Evolutionary conservation across 2,329 filamentous ascomycete species (phyloP).

Genomic region (Hymenoscyphus scutula): DNA sequence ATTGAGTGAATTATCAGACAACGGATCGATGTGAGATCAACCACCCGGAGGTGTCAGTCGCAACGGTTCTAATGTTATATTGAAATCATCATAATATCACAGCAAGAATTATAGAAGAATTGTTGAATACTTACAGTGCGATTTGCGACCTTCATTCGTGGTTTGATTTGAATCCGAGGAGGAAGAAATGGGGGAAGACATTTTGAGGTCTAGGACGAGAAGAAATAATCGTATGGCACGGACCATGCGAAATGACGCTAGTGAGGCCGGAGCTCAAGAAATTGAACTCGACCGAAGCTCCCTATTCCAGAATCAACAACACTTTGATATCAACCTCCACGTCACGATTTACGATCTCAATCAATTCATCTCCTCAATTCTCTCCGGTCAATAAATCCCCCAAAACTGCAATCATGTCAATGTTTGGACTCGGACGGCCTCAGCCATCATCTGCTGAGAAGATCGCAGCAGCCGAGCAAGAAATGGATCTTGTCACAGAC

Average conservation of each 20-base stretch:
- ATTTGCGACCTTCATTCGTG: constrained; percentile 5
- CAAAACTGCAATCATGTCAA: constrained; percentile 54
- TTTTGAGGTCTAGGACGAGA: background rate
- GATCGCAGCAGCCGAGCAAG: constrained; percentile 91
- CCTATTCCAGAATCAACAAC: background rate
- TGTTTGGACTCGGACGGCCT: constrained; percentile 70
- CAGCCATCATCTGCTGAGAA: constrained; percentile 95
- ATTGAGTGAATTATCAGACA: constrained; percentile 41
- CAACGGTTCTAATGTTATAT: constrained; percentile 56
- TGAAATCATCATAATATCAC: constrained; percentile 47
- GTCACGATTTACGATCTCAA: background rate
- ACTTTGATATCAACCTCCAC: background rate
- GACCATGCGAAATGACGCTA: constrained; percentile 14
- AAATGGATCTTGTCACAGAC: constrained; percentile 96
- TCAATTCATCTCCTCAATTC: background rate
- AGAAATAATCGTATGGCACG: background rate
- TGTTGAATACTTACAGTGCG: constrained; percentile 19
- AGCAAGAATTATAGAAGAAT: constrained; percentile 1
- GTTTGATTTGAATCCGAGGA: background rate
- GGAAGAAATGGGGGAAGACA: background rate
- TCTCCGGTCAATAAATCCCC: background rate
- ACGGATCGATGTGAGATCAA: constrained; percentile 52
- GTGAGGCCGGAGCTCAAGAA: constrained; percentile 25
- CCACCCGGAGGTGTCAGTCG: constrained; percentile 53
- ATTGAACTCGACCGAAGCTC: constrained; percentile 17